These are phyloP conservation scores for Spathaspora hagerdaliae DNA, from an alignment of 805 yeast genomes.

Conservation along the genomic window DNA sequence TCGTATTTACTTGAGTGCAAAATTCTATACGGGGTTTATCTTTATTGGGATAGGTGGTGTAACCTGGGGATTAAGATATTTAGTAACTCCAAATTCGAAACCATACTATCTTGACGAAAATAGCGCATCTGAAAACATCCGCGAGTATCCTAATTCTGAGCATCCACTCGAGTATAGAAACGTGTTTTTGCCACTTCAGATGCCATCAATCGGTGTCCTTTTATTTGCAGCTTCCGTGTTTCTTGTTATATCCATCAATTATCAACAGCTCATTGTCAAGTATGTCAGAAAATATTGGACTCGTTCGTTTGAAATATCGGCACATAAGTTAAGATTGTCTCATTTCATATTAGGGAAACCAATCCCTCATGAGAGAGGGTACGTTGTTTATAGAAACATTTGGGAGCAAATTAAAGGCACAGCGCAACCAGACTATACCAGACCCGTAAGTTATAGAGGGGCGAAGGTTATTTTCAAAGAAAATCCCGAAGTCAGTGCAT, in stretches of 20 bases:
- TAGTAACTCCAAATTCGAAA: conserved; percentile 12
- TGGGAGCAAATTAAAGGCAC: conserved; percentile 41
- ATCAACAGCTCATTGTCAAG: conserved; percentile 9
- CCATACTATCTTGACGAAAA: not conserved
- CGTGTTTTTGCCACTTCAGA: conserved; percentile 24
- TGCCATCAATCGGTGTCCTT: conserved; percentile 4
- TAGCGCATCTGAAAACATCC: not conserved
- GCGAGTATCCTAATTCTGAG: no score
- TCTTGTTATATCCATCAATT: not conserved
- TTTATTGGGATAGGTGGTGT: conserved; percentile 69
- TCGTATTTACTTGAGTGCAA: conserved; percentile 67
- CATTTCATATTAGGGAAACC: conserved; percentile 73
- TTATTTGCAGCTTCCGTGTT: conserved; percentile 1
- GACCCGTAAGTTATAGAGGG: conserved; percentile 50
- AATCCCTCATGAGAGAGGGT: conserved; percentile 66
- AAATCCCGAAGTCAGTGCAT: conserved; percentile 42
- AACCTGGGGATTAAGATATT: conserved; percentile 43
- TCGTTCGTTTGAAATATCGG: conserved; percentile 49
- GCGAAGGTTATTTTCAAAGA: conserved; percentile 42
- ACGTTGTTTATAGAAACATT: conserved; percentile 50
- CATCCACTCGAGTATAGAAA: conserved; percentile 5
- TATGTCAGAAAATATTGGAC: conserved; percentile 58
- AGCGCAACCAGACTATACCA: conserved; percentile 49
- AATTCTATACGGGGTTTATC: conserved; percentile 71
- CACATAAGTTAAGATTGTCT: conserved; percentile 62